Evolutionary conservation across 2,329 filamentous ascomycete genomes (phyloP), one percentile per base, ranked within the genome.

Genomic region (Colletotrichum viniferum): DNA sequence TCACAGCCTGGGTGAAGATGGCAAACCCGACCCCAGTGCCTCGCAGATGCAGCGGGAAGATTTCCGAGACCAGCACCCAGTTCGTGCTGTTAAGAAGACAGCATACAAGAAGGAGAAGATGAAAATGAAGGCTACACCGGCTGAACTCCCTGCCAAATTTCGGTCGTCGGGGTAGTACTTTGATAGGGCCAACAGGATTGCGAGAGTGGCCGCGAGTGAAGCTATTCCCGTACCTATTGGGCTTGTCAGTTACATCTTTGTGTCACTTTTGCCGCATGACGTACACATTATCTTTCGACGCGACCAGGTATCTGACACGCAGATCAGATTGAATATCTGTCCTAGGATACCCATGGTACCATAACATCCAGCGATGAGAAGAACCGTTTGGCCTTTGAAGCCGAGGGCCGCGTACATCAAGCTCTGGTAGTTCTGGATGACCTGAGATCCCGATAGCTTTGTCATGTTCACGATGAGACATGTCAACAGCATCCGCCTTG

Each of bases 391-490:
- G 12, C 26, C 24, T 30, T 63, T 63, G 60, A 36, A 63, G 30
- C 32, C 30, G 6, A 63, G 30, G 18, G 60, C 60, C 0, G 60
- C 7, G 6, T 63, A 63, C 60, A 63, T 63, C 30, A 63, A 16
- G 34, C 60, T 36, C 28, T 36, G 60, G 32, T 63, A 63, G n/a
- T 63, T 63, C 18, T 63, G 30, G 9, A 63, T 63, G 18, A 63
- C 60, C 14, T 63, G 60, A 26, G 32, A 63, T 14, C 60, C 32
- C 3, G 60, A 63, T 16, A 63, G 32, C 7, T 36, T 63, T 12
- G 60, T 63, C 60, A 63, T 63, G 13, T 63, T 63, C 3, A 63
- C 60, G 7, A 63, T 63, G n/a, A 63, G 60, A 32, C 60, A 63
- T 14, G 60, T 32, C 2, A 63, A 5, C 13, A 63, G 21, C 60